Evolutionary conservation across 2,329 filamentous ascomycete species (phyloP), one percentile per base, ranked within the genome.

Genomic region (Akanthomyces dipterigenus): DNA sequence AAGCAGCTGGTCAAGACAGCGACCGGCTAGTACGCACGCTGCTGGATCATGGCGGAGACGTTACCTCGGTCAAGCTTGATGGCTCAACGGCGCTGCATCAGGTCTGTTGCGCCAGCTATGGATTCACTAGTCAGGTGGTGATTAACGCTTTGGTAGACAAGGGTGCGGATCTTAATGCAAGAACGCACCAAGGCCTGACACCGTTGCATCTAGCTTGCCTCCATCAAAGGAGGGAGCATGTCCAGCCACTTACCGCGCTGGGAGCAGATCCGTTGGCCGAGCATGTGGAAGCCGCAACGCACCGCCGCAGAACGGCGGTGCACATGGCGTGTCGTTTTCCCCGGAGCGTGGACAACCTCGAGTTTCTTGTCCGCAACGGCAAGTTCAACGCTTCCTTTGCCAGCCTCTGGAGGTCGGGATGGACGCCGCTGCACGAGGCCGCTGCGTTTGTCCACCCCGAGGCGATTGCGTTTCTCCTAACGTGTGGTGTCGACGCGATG

Each of bases 401-500:
- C 5, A 28, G 53, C 2, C 18, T 46, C 3, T 53, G 20, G 38
- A 9, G 5, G 5, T 46, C 38, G 28, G 40, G 38, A 2, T 53
- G 57, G 49, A 38, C 57, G 28, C 57, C 57, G 4, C 49, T 60
- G 28, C 57, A 60, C 20, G 45, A 49, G 7, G 57, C 57, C 3
- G 57, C 49, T 6, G 12, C 48, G 18, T 26, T 4, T 3, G 11
- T 8, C 24, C 5, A 46, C 20, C 2, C 9, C 6, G 5, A 3
- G 8, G 26, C 36, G 20, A 31, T 60, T 1, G 5, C 5, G 1
- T 5, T 40, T 14, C 57, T 60, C n/a, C 14, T 60, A 5, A 3
- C 22, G 22, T 20, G 46, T 43, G 58, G 34, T 22, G 8, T 36
- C 6, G 48, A 49, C 31, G 38, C 50, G 18, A 61, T 61, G 50